A percentile compares a stretch with the other conserved stretches of the same genome.
Evolutionary conservation across 768 basidiomycete species (phyloP).

Genomic region (Chalciporus piperatus): DNA sequence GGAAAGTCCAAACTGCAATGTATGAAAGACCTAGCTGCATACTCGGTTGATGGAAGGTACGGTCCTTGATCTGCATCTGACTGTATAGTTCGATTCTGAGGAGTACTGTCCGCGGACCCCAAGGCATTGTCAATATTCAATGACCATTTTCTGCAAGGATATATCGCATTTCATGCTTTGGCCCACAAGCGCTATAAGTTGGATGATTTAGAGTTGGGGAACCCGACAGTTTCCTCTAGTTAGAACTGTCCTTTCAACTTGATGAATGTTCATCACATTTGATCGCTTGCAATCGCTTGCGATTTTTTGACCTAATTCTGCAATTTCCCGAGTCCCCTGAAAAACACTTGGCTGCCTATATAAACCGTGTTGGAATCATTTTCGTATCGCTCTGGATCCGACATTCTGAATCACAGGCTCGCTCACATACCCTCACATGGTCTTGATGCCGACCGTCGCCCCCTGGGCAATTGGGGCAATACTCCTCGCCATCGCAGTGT

Average conservation of each 20-base stretch:
- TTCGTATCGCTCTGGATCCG: not conserved
- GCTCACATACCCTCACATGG: too few species aligned
- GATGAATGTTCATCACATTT: too few species aligned
- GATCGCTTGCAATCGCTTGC: too few species aligned
- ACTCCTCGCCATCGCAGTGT: not conserved
- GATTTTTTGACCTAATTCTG: too few species aligned
- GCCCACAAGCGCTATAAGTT: conserved; percentile 5
- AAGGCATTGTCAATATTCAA: not conserved
- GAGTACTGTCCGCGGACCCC: not conserved
- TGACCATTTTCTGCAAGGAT: conserved; percentile 4
- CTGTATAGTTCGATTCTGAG: too few species aligned
- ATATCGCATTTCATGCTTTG: conserved; percentile 3
- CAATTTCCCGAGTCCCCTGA: too few species aligned
- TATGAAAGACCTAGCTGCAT: conserved; percentile 5
- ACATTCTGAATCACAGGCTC: not conserved
- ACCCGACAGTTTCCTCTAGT: not conserved
- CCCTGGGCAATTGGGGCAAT: not conserved
- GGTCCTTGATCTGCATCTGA: too few species aligned
- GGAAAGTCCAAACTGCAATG: conserved; percentile 6
- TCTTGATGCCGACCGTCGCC: not conserved
- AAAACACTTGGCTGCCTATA: too few species aligned
- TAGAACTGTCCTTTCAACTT: not conserved
- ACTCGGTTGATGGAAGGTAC: not conserved
- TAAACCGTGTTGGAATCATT: too few species aligned
- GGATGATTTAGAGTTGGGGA: not conserved